Evolutionary conservation across 768 basidiomycete species (phyloP), one percentile per base, ranked within the genome.

Genomic region (Rickenella mellea): DNA sequence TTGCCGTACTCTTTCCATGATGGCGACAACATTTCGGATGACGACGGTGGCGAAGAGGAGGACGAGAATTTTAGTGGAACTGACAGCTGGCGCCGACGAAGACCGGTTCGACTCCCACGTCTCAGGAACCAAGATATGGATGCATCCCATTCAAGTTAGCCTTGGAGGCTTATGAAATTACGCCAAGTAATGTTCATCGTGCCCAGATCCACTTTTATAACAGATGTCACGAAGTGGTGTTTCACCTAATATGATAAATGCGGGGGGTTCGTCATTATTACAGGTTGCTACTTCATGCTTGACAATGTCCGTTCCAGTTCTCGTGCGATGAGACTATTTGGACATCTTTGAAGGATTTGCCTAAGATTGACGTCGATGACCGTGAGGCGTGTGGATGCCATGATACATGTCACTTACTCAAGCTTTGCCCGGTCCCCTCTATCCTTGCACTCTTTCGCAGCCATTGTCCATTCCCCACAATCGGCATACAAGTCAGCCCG

Each of bases 371-470:
- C 41, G 39, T 41, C 35, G 26, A 42, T 31, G 26, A 51, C 41
- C 21, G 5, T 17, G 7, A 9, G 3, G 9, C 11, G 24, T 36
- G 6, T 36, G 24, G 15, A 36, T 19, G 12, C 7, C n/a, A n/a
- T n/a, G 40, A 19, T 9, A 41, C 37, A 41, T 27, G 28, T n/a
- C 4, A 76, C 91, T 56, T 58, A 96, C 94, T 87, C 82, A 25
- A 98, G 60, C 50, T 79, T 83, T 6, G 72, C 76, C 59, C 83
- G 85, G 57, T 99, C 91, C 1, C 80, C 80, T 21, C 87, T 69
- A 39, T 93, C 89, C 60, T 90, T 94, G 60, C 89, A 94, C 50
- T 90, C 86, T 54, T 75, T 80, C 1, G 83, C 93, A 0, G 92
- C 93, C 56, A 76, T 66, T 28, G 80, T 73, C 90, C 90, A 96